A percentile compares a stretch with the other conserved stretches of the same genome.
Conservation (phyloP, 164 flowering plant genomes). For the Dillenia suffruticosa region DNA sequence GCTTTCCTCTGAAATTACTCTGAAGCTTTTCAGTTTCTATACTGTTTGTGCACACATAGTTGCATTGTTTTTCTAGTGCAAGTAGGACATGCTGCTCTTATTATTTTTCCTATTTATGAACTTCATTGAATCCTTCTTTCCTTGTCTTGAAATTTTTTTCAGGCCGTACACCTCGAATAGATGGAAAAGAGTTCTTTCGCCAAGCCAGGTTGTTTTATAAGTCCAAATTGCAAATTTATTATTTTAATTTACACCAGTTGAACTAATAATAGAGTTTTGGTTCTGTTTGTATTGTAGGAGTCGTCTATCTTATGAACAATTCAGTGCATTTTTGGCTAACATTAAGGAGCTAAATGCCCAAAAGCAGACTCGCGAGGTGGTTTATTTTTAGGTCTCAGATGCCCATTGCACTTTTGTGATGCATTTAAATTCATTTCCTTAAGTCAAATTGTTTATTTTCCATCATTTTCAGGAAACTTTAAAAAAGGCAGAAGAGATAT, state of each 20-base stretch:
- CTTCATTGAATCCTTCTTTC: neutral
- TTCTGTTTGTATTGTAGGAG: constrained; percentile 48
- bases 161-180: constrained; percentile 77
- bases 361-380: constrained; percentile 93
- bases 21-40: too few species aligned
- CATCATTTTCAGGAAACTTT: constrained; percentile 64
- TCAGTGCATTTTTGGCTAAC: constrained; percentile 88
- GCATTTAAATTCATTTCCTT: neutral
- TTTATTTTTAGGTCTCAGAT: neutral
- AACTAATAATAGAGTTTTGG: neutral
- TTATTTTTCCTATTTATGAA: too few species aligned
- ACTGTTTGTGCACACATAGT: too few species aligned
- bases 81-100: too few species aligned
- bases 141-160: constrained; percentile 5
- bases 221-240: neutral
- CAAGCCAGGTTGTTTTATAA: constrained; percentile 66
- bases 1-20: too few species aligned
- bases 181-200: constrained; percentile 98
- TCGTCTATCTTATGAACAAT: constrained; percentile 86
- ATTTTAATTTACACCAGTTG: neutral
- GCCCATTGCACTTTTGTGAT: neutral
- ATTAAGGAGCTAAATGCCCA: constrained; percentile 93
- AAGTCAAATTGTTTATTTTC: neutral
- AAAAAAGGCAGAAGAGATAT: constrained; percentile 88
- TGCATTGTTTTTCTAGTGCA: too few species aligned